A percentile compares a stretch with the other conserved stretches of the same genome.
phyloP scores from a whole-genome alignment of 805 yeast genomes.

The Brettanomyces anomalus region DNA sequence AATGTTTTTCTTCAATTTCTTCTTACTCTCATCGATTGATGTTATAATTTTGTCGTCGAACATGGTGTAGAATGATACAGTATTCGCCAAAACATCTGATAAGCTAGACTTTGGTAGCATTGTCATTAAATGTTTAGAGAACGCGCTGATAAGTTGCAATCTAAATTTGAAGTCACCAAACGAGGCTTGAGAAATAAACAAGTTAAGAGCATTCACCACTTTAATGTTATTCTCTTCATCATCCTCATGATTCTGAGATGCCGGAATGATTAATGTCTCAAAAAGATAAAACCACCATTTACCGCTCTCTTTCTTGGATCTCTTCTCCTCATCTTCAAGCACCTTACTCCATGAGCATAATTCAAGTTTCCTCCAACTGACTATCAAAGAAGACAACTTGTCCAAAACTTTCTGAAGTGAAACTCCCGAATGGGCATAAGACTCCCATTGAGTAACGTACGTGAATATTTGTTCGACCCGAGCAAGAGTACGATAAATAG shows the following conservation, averaged over 20 bases:
- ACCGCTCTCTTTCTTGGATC: conserved; percentile 42
- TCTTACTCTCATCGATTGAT: conserved; percentile 36
- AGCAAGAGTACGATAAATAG: conserved; percentile 68
- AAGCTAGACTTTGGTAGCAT: conserved; percentile 21
- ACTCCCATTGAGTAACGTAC: conserved; percentile 85
- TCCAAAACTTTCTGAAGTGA: conserved; percentile 50
- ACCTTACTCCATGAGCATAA: conserved; percentile 77
- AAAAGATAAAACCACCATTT: conserved; percentile 91
- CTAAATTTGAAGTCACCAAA: conserved; percentile 66
- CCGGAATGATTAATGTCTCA: conserved; percentile 58
- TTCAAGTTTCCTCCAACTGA: conserved; percentile 87
- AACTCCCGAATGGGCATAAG: conserved; percentile 74
- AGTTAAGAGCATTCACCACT: conserved; percentile 52
- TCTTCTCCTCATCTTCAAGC: conserved; percentile 53
- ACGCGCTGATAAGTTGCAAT: conserved; percentile 53
- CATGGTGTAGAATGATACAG: conserved; percentile 57
- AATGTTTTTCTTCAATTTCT: conserved; percentile 64
- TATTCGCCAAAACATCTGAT: conserved; percentile 42
- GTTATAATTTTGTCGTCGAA: conserved; percentile 44
- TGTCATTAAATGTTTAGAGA: conserved; percentile 41
- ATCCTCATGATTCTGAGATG: conserved; percentile 32
- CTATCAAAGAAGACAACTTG: conserved; percentile 57
- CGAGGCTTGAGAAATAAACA: conserved; percentile 68
- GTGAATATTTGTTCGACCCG: conserved; percentile 84
- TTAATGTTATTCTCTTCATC: conserved; percentile 26